Percentiles rank a stretch among this genome's conserved stretches.
phyloP scores from a whole-genome alignment of 305 asterid species.

The Plantago lanceolata region DNA sequence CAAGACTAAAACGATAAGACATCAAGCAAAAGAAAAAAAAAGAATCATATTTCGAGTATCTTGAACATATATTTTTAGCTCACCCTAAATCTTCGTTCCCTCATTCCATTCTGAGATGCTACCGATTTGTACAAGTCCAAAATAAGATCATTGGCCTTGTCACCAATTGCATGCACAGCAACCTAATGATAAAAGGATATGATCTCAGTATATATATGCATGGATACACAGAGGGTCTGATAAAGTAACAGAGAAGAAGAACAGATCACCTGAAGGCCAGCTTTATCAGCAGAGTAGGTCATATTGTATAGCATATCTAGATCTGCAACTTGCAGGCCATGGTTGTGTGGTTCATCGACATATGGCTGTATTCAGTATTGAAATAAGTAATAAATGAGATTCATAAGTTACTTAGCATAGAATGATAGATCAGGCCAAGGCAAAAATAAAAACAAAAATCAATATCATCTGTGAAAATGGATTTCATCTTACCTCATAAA shows the following conservation, averaged over 20 bases:
- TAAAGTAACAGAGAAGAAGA: conserved; percentile 19
- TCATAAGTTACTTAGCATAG: background rate
- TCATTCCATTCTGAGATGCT: conserved; percentile 55
- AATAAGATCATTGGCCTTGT: conserved; percentile 76
- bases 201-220: conserved; percentile 6
- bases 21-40: conserved; percentile 16
- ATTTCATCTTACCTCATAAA: conserved; percentile 54
- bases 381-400: conserved; percentile 8
- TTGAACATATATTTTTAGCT: conserved; percentile 23
- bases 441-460: no score
- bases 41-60: conserved; percentile 15
- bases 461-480: no score
- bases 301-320: conserved; percentile 49
- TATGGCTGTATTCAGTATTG: conserved; percentile 56
- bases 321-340: conserved; percentile 74
- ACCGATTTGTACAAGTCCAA: conserved; percentile 76
- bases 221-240: conserved; percentile 4
- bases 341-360: conserved; percentile 63
- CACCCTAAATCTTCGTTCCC: conserved; percentile 88
- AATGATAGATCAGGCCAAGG: conserved; percentile 5
- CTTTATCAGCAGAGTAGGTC: conserved; percentile 69
- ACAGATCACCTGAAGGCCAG: conserved; percentile 78
- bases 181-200: conserved; percentile 46
- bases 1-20: conserved; percentile 14
- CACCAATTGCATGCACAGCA: conserved; percentile 94